These are phyloP conservation scores for Silene conica DNA, from an alignment of 148 eudicot genomes.

Conservation along the genomic window DNA sequence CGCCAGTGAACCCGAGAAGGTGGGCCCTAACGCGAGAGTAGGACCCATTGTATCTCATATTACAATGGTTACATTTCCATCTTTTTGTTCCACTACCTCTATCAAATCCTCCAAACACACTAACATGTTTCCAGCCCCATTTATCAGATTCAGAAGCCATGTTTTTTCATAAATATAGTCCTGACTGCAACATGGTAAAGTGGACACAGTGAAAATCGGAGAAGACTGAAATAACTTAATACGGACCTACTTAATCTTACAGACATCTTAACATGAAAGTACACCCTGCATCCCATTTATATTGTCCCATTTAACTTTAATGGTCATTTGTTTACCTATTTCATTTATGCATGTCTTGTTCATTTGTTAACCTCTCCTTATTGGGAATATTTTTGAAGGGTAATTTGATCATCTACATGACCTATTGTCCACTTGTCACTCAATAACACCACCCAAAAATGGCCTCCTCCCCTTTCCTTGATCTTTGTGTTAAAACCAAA, in stretches of 20 bases:
- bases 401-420: no score
- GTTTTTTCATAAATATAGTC: slow-evolving; percentile 9
- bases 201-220: background rate
- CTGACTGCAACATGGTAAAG: slow-evolving; percentile 9
- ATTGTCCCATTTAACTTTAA: background rate
- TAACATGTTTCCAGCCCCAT: slow-evolving; percentile 57
- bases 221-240: background rate
- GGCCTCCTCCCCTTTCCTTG: background rate
- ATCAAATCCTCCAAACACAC: slow-evolving; percentile 45
- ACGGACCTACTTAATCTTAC: background rate
- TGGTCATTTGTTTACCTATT: background rate
- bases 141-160: slow-evolving; percentile 49
- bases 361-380: no score
- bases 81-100: slow-evolving; percentile 52
- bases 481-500: no score
- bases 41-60: slow-evolving; percentile 43
- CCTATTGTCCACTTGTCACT: no score
- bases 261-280: background rate
- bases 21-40: slow-evolving; percentile 51
- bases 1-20: slow-evolving; percentile 49
- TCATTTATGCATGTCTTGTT: no score
- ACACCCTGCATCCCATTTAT: background rate
- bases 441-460: no score
- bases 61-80: slow-evolving; percentile 53
- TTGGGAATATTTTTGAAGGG: no score